These are phyloP conservation scores for Exophiala mesophila DNA, from an alignment of 2,329 filamentous ascomycete species.

Conservation along the genomic window DNA sequence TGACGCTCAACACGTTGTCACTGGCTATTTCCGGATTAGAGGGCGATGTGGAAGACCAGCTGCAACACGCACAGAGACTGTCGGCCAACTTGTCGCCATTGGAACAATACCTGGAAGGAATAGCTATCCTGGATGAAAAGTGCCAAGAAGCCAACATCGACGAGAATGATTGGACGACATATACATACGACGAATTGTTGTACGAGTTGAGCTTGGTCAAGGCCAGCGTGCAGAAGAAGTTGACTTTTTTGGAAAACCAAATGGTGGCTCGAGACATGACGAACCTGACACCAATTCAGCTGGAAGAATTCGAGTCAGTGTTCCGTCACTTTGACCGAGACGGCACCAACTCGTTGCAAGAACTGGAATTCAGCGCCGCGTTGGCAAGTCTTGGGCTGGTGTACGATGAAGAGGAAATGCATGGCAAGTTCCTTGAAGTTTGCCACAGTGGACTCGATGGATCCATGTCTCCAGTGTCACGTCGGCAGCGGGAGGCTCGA, in stretches of 20 bases:
- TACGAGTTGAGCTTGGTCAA: conserved; percentile 93
- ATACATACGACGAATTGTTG: conserved; percentile 91
- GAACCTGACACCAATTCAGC: conserved; percentile 93
- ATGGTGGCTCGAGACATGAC: conserved; percentile 99
- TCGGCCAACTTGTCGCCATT: conserved; percentile 81
- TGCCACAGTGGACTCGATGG: conserved; percentile 41
- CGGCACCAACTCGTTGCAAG: conserved; percentile 79
- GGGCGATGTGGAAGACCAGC: conserved; percentile 91
- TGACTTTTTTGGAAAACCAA: conserved; percentile 95
- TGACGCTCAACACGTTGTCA: conserved; percentile 91
- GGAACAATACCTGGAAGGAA: conserved; percentile 85
- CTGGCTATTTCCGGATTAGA: conserved; percentile 94
- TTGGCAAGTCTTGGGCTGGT: conserved; percentile 92
- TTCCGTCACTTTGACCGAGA: conserved; percentile 98
- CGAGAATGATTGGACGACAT: conserved; percentile 99
- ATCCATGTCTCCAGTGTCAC: conserved; percentile 36
- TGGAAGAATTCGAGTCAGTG: conserved; percentile 97
- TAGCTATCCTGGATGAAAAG: conserved; percentile 77
- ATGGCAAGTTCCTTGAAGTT: conserved; percentile 87
- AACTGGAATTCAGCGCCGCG: conserved; percentile 93
- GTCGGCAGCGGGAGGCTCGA: conserved; percentile 27
- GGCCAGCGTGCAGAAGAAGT: conserved; percentile 89
- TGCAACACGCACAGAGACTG: conserved; percentile 78
- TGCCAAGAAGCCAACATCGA: conserved; percentile 97
- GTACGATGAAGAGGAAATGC: conserved; percentile 98